Conservation (phyloP, 1,284 basidiomycete species). For the Trametes pubescens region DNA sequence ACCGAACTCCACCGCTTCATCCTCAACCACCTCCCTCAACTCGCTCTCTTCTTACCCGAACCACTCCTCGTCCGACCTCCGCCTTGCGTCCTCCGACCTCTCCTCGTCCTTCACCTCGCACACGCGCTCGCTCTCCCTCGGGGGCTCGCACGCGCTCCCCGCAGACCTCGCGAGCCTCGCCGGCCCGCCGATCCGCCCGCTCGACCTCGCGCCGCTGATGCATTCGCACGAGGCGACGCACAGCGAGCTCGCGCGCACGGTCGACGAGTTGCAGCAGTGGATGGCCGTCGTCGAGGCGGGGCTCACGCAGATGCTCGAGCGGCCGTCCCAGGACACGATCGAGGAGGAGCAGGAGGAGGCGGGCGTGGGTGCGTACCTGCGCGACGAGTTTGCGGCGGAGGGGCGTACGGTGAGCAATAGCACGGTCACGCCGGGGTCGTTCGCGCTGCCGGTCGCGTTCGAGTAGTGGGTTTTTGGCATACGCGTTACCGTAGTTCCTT, state of each 20-base stretch:
- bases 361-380: constrained; percentile 12
- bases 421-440: constrained; percentile 21
- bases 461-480: constrained; percentile 18
- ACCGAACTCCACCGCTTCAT: constrained; percentile 39
- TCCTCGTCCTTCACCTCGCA: constrained; percentile 35
- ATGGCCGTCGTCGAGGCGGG: constrained; percentile 80
- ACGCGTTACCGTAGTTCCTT: background rate
- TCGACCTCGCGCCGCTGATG: constrained; percentile 75
- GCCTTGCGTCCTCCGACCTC: constrained; percentile 31
- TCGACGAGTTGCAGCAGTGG: constrained; percentile 86
- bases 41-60: constrained; percentile 41
- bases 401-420: constrained; percentile 21
- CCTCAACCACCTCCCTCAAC: constrained; percentile 41
- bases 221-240: constrained; percentile 71
- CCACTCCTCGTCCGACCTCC: constrained; percentile 35
- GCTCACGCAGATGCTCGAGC: constrained; percentile 70
- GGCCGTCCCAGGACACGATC: constrained; percentile 53
- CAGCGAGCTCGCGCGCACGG: constrained; percentile 74
- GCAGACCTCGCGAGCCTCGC: constrained; percentile 36
- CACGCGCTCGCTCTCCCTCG: constrained; percentile 37
- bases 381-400: constrained; percentile 19
- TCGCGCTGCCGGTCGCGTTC: constrained; percentile 28
- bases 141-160: constrained; percentile 32
- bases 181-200: constrained; percentile 61
- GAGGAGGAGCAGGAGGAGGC: constrained; percentile 56